Conservation (phyloP, 2,329 filamentous ascomycete species). For the Cyphellophora attinorum region DNA sequence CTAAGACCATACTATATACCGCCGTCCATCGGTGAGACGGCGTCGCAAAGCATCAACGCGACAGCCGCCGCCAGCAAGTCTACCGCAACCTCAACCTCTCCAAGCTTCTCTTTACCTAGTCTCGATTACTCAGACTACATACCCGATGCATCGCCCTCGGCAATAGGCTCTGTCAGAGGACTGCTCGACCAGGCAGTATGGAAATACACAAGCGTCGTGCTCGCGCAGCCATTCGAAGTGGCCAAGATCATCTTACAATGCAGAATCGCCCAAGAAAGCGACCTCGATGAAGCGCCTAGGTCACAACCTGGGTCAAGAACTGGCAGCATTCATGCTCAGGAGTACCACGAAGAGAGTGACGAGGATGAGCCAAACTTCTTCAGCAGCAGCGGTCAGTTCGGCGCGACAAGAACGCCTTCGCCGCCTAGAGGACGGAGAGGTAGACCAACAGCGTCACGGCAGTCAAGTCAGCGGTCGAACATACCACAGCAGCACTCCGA, state of each 20-base stretch:
- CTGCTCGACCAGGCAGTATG: constrained; percentile 77
- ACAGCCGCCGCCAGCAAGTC: constrained; percentile 20
- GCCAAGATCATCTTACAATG: constrained; percentile 85
- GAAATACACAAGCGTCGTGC: constrained; percentile 81
- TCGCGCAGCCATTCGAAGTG: constrained; percentile 94
- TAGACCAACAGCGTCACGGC: constrained; percentile 28
- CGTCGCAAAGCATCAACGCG: constrained; percentile 28
- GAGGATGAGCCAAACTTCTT: constrained; percentile 21
- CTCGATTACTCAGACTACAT: constrained; percentile 87
- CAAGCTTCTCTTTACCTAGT: constrained; percentile 55
- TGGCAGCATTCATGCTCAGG: constrained; percentile 14
- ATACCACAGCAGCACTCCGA: constrained; percentile 32
- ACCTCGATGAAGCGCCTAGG: constrained; percentile 12
- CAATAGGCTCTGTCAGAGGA: constrained; percentile 63
- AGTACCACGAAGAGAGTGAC: constrained; percentile 17
- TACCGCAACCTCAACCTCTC: constrained; percentile 27
- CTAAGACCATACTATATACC: constrained; percentile 54
- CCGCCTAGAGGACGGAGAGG: constrained; percentile 22
- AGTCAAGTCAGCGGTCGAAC: constrained; percentile 21
- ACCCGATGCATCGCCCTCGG: constrained; percentile 63
- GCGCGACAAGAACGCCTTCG: constrained; percentile 20
- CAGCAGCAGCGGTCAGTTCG: constrained; percentile 7
- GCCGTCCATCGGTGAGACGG: constrained; percentile 53
- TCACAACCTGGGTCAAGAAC: background rate
- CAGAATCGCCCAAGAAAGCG: constrained; percentile 34